phyloP scores from a whole-genome alignment of 1,284 basidiomycete genomes.

The Vanrija humicola region DNA sequence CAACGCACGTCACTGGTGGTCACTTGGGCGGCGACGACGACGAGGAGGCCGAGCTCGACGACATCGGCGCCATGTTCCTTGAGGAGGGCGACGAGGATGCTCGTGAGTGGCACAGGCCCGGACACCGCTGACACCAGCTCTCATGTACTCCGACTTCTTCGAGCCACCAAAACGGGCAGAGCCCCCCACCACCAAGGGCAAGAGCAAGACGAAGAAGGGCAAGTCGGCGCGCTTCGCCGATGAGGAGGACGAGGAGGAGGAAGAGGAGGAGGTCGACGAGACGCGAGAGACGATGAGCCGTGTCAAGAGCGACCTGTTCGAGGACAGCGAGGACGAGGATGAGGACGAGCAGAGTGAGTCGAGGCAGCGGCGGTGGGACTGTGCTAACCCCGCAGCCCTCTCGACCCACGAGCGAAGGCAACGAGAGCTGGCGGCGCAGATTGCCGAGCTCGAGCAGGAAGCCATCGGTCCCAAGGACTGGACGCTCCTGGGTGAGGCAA shows the following conservation, averaged over 20 bases:
- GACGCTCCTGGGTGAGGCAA: constrained; percentile 89
- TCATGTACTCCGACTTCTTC: constrained; percentile 60
- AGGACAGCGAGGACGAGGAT: constrained; percentile 52
- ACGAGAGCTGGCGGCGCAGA: constrained; percentile 53
- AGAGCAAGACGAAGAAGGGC: constrained; percentile 44
- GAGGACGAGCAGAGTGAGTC: constrained; percentile 36
- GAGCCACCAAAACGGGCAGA: constrained; percentile 49
- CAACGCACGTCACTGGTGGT: constrained; percentile 60
- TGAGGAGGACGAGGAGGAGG: constrained; percentile 34
- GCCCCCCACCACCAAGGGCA: constrained; percentile 11
- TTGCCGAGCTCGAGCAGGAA: constrained; percentile 54
- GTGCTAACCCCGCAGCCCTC: constrained; percentile 27
- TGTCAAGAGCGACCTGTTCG: constrained; percentile 55
- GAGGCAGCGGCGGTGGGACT: too few relatives aligned
- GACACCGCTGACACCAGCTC: constrained; percentile 25
- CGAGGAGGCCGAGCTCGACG: constrained; percentile 55
- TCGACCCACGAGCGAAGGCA: constrained; percentile 55
- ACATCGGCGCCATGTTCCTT: constrained; percentile 38
- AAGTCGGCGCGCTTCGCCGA: constrained; percentile 30
- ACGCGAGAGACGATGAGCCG: constrained; percentile 50
- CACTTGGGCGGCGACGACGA: constrained; percentile 54
- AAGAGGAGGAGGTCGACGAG: constrained; percentile 31
- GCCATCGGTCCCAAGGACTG: constrained; percentile 69
- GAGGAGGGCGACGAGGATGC: constrained; percentile 46
- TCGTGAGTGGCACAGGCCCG: constrained; percentile 25